Conservation (phyloP, 1,284 basidiomycete species). For the Naganishia liquefaciens region DNA sequence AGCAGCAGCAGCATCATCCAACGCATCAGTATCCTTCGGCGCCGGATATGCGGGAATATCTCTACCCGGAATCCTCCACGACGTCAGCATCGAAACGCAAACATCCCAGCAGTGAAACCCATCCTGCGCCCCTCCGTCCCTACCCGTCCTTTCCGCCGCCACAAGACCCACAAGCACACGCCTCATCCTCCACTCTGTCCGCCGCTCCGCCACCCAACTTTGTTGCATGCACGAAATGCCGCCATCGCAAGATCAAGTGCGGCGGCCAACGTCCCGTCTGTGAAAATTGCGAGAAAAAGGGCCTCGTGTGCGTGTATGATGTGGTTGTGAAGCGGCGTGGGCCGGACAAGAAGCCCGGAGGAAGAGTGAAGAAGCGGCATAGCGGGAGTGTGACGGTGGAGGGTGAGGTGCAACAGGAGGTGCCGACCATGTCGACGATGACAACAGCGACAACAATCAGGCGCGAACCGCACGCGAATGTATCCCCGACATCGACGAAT, state of each 20-base stretch:
- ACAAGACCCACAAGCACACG: neutral
- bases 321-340: slow-evolving; percentile 54
- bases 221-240: slow-evolving; percentile 33
- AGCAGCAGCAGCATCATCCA: slow-evolving; percentile 5
- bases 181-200: neutral
- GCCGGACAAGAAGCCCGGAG: slow-evolving; percentile 54
- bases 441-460: no score
- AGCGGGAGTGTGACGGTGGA: neutral
- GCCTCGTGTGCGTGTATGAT: slow-evolving; percentile 51
- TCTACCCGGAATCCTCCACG: neutral
- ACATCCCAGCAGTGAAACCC: neutral
- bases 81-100: neutral
- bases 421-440: neutral
- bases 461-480: neutral
- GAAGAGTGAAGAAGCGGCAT: slow-evolving; percentile 28
- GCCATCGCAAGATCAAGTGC: slow-evolving; percentile 43
- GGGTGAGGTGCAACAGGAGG: neutral
- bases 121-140: no score
- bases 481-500: slow-evolving; percentile 3
- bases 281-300: slow-evolving; percentile 51
- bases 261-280: slow-evolving; percentile 52
- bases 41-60: neutral
- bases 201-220: slow-evolving; percentile 15
- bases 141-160: neutral
- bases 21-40: neutral